Evolutionary conservation across 2,329 filamentous ascomycete species (phyloP).

Genomic region (Colletotrichum somersetense): DNA sequence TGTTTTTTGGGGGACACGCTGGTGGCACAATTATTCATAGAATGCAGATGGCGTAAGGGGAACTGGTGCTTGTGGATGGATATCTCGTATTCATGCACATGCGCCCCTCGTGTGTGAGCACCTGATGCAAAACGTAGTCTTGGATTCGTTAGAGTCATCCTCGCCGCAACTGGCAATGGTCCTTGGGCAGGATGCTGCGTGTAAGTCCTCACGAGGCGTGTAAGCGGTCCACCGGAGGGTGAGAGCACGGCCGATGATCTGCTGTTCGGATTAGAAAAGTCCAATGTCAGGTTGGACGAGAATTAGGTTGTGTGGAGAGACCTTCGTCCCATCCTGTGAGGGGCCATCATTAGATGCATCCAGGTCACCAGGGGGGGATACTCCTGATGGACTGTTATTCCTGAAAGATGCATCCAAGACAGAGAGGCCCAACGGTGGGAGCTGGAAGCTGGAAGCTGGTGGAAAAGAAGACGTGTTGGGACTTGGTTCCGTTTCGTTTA

Average conservation of each 20-base stretch:
- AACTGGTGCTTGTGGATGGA: constrained; percentile 24
- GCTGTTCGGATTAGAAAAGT: constrained; percentile 18
- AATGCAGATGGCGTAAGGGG: constrained; percentile 30
- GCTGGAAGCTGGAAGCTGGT: constrained; percentile 3
- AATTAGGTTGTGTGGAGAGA: constrained; percentile 6
- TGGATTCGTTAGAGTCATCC: constrained; percentile 6
- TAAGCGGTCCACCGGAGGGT: constrained; percentile 19
- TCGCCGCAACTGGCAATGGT: constrained; percentile 13
- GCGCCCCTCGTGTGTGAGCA: constrained; percentile 20
- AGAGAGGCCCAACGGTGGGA: constrained; percentile 4
- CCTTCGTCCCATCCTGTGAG: constrained; percentile 18
- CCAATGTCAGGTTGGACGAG: not conserved
- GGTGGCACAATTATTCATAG: constrained; percentile 21
- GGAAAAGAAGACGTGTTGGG: constrained; percentile 1
- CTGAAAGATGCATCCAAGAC: not conserved
- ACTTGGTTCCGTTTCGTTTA: constrained; percentile 15
- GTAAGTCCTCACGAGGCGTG: not conserved
- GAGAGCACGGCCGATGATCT: constrained; percentile 21
- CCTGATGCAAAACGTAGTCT: constrained; percentile 22
- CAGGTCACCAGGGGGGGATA: constrained; percentile 23
- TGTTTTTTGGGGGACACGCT: not conserved
- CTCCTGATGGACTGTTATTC: constrained; percentile 16
- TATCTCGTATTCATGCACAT: constrained; percentile 41
- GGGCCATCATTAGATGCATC: constrained; percentile 19
- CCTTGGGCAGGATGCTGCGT: not conserved